These are phyloP conservation scores for Scenedesmus sp. DNA, from an alignment of 163 green algal genomes.

Conservation along the genomic window DNA sequence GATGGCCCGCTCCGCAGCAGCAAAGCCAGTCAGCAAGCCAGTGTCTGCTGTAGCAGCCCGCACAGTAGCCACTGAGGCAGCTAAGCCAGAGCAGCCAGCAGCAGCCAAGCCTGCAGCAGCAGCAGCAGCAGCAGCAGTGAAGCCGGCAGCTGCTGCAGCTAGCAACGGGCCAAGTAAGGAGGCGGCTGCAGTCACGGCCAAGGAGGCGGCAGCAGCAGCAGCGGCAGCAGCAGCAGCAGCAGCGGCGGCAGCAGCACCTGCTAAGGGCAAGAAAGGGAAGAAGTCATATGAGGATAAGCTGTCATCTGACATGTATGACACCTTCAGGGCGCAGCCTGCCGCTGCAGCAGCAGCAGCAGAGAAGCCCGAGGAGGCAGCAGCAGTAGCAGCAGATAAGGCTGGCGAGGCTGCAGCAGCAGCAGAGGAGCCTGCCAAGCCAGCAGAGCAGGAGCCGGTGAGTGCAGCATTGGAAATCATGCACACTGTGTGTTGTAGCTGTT, in stretches of 20 bases:
- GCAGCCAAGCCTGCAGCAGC: background rate
- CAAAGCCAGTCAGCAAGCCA: conserved; percentile 30
- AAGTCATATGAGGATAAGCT: conserved; percentile 55
- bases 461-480: background rate
- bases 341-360: background rate
- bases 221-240: background rate
- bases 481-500: background rate
- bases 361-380: background rate
- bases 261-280: conserved; percentile 56
- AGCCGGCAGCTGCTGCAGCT: conserved; percentile 26
- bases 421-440: background rate
- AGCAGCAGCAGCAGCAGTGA: background rate
- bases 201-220: conserved; percentile 5
- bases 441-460: conserved; percentile 14
- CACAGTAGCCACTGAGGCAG: background rate
- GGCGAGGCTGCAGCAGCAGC: background rate
- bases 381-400: background rate
- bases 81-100: background rate
- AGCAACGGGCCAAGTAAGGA: conserved; percentile 21
- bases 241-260: background rate
- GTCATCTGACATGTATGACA: conserved; percentile 57
- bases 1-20: conserved; percentile 35
- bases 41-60: background rate
- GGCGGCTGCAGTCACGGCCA: background rate
- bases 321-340: conserved; percentile 38